Evolutionary conservation across 129 eudicot genomes (phyloP).

Genomic region (Mikania micrantha): DNA sequence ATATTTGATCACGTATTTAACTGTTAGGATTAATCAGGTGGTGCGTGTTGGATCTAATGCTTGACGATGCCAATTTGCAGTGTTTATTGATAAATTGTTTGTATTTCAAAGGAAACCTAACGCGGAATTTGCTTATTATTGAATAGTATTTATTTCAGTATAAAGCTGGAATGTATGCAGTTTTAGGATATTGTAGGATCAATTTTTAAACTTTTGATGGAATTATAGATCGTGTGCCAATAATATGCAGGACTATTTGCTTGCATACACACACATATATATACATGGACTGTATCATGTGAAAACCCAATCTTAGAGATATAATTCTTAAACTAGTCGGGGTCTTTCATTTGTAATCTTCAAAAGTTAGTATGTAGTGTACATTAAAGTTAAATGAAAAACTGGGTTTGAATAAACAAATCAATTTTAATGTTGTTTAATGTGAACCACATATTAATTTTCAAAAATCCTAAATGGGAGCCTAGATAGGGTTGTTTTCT

Average conservation of each 20-base stretch:
- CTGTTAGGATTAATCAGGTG: background rate
- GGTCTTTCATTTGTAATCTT: too few relatives aligned
- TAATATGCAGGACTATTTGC: background rate
- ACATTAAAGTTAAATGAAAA: too few relatives aligned
- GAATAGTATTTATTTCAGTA: background rate
- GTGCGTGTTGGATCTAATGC: background rate
- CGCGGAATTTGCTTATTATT: background rate
- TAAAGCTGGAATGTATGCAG: background rate
- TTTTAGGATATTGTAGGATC: background rate
- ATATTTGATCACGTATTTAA: background rate
- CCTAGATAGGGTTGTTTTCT: too few relatives aligned
- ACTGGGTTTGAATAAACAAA: too few relatives aligned
- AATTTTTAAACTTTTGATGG: background rate
- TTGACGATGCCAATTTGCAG: background rate
- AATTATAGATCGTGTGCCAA: background rate
- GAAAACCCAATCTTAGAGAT: too few relatives aligned
- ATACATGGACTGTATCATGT: too few relatives aligned
- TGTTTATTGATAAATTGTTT: background rate
- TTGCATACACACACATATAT: background rate
- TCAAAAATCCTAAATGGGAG: too few relatives aligned
- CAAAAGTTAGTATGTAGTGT: too few relatives aligned
- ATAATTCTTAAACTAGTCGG: too few relatives aligned
- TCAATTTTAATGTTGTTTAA: too few relatives aligned
- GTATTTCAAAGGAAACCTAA: background rate
- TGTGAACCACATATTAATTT: too few relatives aligned